Evolutionary conservation across 2,329 filamentous ascomycete species (phyloP).

Genomic region (Ceratocystis destructans): DNA sequence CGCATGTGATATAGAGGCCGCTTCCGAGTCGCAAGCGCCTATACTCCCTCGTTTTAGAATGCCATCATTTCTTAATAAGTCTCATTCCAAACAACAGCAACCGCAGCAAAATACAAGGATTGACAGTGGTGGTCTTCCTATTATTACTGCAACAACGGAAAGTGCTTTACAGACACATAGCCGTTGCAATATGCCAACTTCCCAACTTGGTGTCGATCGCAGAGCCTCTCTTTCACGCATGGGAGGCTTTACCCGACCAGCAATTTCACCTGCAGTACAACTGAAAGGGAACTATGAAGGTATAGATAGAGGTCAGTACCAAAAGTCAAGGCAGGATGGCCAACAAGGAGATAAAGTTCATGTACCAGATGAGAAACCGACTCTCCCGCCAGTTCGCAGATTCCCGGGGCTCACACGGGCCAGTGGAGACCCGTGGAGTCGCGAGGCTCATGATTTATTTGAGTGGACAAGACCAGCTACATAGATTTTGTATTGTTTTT

Average conservation of each 20-base stretch:
- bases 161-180: not conserved
- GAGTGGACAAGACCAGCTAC: conserved; percentile 19
- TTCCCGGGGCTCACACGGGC: conserved; percentile 16
- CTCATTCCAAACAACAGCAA: not conserved
- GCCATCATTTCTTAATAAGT: not conserved
- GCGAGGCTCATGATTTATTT: conserved; percentile 28
- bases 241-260: not conserved
- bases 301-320: not conserved
- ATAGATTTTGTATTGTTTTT: not conserved
- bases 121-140: not conserved
- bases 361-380: not conserved
- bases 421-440: conserved; percentile 26
- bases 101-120: not conserved
- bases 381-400: conserved; percentile 5
- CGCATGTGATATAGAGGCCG: not conserved
- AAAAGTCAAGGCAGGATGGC: not conserved
- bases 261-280: not conserved
- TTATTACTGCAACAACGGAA: conserved; percentile 1
- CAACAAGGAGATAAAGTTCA: not conserved
- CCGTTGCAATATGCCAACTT: not conserved
- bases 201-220: not conserved
- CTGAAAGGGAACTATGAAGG: not conserved
- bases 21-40: not conserved
- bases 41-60: not conserved
- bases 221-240: not conserved